phyloP scores from a whole-genome alignment of 1,284 basidiomycete species.

The Gomphus sp. region DNA sequence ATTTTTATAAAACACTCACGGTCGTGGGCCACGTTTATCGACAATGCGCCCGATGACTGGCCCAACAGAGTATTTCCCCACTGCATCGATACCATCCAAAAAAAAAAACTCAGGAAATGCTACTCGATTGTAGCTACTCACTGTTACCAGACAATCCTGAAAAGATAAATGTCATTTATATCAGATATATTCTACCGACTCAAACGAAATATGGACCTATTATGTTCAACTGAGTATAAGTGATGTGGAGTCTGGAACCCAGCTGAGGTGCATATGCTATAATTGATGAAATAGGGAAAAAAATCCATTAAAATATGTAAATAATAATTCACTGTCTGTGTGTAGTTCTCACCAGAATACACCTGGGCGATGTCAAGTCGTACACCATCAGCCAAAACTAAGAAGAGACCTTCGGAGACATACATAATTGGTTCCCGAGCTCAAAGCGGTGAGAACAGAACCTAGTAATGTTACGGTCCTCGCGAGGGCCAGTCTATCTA shows the following conservation, averaged over 20 bases:
- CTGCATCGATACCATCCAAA: constrained; percentile 24
- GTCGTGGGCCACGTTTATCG: constrained; percentile 52
- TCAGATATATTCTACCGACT: background rate
- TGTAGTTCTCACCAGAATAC: constrained; percentile 35
- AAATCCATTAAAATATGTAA: no score
- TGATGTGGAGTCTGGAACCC: constrained; percentile 55
- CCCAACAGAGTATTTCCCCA: constrained; percentile 48
- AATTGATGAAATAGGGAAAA: background rate
- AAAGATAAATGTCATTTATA: background rate
- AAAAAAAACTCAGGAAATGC: background rate
- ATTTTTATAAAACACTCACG: constrained; percentile 21
- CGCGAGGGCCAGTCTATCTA: background rate
- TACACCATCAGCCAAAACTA: background rate
- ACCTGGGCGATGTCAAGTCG: constrained; percentile 21
- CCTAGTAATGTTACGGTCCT: constrained; percentile 31
- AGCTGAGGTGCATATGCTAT: constrained; percentile 77
- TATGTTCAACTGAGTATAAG: constrained; percentile 69
- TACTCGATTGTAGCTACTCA: constrained; percentile 24
- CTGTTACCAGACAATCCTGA: constrained; percentile 48
- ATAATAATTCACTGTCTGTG: background rate
- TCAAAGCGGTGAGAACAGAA: constrained; percentile 48
- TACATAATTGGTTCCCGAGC: constrained; percentile 67
- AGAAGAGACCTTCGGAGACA: constrained; percentile 13
- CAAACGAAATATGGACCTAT: constrained; percentile 33
- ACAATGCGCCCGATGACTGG: constrained; percentile 66